phyloP scores from a whole-genome alignment of 148 eudicot species.

The Cornus suecica region DNA sequence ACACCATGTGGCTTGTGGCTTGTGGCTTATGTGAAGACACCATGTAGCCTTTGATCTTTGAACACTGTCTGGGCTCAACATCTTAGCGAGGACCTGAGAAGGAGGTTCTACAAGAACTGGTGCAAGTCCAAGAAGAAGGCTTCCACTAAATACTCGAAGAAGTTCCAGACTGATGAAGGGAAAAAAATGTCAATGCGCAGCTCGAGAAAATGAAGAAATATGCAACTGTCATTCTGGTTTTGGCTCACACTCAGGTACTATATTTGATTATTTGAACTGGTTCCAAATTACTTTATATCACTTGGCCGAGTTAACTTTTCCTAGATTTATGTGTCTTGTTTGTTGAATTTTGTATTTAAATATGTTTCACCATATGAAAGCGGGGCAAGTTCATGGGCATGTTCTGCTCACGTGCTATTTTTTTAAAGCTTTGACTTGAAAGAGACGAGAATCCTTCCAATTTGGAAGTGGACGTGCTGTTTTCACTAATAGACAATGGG shows the following conservation, averaged over 20 bases:
- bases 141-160: conserved; percentile 61
- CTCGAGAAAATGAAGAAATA: conserved; percentile 70
- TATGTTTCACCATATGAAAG: neutral
- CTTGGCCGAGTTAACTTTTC: neutral
- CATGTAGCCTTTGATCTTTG: conserved; percentile 48
- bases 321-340: neutral
- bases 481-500: neutral
- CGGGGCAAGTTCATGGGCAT: neutral
- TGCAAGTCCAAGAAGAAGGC: conserved; percentile 75
- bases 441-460: neutral
- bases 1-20: conserved; percentile 77
- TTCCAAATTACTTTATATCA: neutral
- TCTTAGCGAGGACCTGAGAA: conserved; percentile 61
- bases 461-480: neutral
- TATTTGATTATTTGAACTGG: neutral
- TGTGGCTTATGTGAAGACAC: no score
- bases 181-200: conserved; percentile 53
- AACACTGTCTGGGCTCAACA: conserved; percentile 83
- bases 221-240: conserved; percentile 47
- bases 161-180: conserved; percentile 55
- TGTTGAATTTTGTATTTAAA: neutral
- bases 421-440: neutral
- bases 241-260: conserved; percentile 74
- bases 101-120: conserved; percentile 81
- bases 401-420: neutral